A percentile compares a stretch with the other conserved stretches of the same genome.
These are phyloP conservation scores for Candida pseudofarinosa DNA, from an alignment of 805 yeast genomes.

Conservation along the genomic window DNA sequence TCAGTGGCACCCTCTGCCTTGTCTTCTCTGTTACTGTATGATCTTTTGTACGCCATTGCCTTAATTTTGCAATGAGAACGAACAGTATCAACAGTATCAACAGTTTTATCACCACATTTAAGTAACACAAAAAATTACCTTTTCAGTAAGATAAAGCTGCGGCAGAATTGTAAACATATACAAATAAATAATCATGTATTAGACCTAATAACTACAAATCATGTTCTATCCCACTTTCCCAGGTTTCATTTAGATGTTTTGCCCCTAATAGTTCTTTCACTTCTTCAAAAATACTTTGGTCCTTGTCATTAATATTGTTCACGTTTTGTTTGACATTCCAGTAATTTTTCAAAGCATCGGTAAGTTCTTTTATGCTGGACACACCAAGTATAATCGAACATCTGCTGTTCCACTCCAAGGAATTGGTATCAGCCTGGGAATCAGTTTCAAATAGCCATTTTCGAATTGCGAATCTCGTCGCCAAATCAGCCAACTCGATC, in stretches of 20 bases:
- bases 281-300: conserved; percentile 37
- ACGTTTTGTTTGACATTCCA: conserved; percentile 40
- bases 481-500: conserved; percentile 74
- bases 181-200: background rate
- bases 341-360: conserved; percentile 57
- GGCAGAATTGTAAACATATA: background rate
- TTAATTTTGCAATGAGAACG: no score
- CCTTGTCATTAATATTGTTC: conserved; percentile 33
- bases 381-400: conserved; percentile 76
- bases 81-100: no score
- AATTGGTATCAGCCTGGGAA: conserved; percentile 5
- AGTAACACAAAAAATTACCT: no score
- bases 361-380: conserved; percentile 58
- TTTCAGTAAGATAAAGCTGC: no score
- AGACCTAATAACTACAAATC: background rate
- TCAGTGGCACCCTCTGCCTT: background rate
- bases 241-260: conserved; percentile 56
- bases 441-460: conserved; percentile 45
- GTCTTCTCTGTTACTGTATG: conserved; percentile 1
- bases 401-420: conserved; percentile 19
- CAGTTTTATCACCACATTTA: no score
- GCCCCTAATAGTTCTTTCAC: conserved; percentile 46
- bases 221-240: conserved; percentile 45
- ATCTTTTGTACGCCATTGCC: conserved; percentile 13
- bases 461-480: conserved; percentile 70